Percentiles rank a stretch among this genome's conserved stretches.
Evolutionary conservation across 2,329 filamentous ascomycete genomes (phyloP).

Genomic region (Chaetomium globosum): DNA sequence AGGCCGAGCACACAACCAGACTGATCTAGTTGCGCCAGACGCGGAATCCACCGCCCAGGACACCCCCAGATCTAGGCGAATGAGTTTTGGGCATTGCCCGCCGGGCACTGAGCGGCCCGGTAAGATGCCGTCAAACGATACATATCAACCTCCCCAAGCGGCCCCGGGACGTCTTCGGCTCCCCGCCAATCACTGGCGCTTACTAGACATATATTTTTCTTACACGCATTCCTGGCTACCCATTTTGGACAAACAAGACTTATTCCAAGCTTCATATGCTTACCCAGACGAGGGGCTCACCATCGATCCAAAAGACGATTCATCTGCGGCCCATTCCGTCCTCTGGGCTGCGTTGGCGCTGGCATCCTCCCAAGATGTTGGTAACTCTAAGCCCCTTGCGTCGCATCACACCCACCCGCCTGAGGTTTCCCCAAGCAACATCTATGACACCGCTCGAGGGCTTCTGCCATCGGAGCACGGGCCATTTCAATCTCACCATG

Average conservation of each 20-base stretch:
- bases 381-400: constrained; percentile 33
- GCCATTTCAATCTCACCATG: constrained; percentile 53
- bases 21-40: constrained; percentile 3
- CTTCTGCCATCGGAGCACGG: constrained; percentile 55
- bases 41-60: neutral
- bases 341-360: constrained; percentile 64
- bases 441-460: constrained; percentile 55
- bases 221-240: constrained; percentile 79
- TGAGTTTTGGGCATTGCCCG: neutral
- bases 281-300: constrained; percentile 44
- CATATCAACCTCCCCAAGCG: neutral
- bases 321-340: constrained; percentile 54
- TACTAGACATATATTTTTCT: constrained; percentile 73
- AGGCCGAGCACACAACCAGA: constrained; percentile 24
- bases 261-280: constrained; percentile 53
- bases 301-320: constrained; percentile 35
- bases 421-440: constrained; percentile 42
- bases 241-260: constrained; percentile 67
- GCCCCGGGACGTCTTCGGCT: constrained; percentile 41
- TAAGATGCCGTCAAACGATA: neutral
- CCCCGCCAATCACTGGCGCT: constrained; percentile 58
- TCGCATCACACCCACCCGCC: constrained; percentile 30
- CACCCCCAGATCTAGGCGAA: constrained; percentile 1
- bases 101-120: neutral
- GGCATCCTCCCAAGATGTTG: constrained; percentile 57